Evolutionary conservation across 306 rosid genomes (phyloP).

Genomic region (Trichosanthes truncata): DNA sequence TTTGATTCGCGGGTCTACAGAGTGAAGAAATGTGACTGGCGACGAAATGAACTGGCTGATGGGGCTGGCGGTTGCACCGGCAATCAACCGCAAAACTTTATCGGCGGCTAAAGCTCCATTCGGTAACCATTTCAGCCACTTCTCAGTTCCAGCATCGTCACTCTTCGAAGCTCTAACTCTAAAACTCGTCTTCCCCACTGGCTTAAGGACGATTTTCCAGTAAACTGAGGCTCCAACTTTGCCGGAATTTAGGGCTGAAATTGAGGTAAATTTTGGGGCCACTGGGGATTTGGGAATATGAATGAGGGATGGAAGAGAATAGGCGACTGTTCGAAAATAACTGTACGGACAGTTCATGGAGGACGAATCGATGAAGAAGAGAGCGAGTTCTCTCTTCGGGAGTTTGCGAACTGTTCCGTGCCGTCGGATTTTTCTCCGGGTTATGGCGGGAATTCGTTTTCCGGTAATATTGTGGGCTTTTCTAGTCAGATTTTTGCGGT

Average conservation of each 20-base stretch:
- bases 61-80: constrained; percentile 91
- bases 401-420: background rate
- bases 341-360: constrained; percentile 48
- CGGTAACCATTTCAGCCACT: constrained; percentile 69
- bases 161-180: constrained; percentile 44
- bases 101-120: constrained; percentile 58
- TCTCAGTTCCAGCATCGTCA: constrained; percentile 22
- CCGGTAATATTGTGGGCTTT: background rate
- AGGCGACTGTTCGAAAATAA: constrained; percentile 23
- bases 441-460: constrained; percentile 1
- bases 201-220: constrained; percentile 14
- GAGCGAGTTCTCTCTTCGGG: background rate
- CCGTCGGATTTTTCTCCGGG: background rate
- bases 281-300: constrained; percentile 6
- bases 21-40: constrained; percentile 81
- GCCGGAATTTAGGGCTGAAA: background rate
- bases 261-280: constrained; percentile 22
- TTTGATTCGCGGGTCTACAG: constrained; percentile 78
- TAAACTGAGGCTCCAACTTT: background rate
- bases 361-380: constrained; percentile 7
- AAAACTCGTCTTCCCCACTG: constrained; percentile 12
- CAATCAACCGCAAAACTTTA: constrained; percentile 58
- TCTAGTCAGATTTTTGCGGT: no score
- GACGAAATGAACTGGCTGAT: constrained; percentile 77
- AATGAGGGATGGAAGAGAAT: constrained; percentile 13